Conservation (phyloP, 2,329 filamentous ascomycete species). For the Nothopassalora personata region DNA sequence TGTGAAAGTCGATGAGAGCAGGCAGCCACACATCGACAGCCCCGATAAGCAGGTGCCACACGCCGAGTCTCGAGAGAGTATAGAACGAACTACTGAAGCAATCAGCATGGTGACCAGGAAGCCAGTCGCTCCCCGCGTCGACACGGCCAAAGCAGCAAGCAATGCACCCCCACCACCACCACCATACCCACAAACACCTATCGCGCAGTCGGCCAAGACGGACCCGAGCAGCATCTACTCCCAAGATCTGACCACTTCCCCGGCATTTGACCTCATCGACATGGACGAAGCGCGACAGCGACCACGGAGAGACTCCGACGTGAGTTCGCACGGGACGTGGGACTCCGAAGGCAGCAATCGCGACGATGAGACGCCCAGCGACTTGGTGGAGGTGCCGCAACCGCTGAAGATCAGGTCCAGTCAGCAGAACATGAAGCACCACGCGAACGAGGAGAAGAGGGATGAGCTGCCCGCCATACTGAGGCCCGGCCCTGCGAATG, state of each 20-base stretch:
- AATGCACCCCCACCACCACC: constrained; percentile 29
- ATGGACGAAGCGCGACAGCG: constrained; percentile 26
- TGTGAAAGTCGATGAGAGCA: constrained; percentile 4
- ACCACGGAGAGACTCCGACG: constrained; percentile 32
- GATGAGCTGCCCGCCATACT: constrained; percentile 26
- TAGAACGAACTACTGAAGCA: constrained; percentile 4
- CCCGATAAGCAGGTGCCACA: background rate
- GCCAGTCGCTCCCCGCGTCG: constrained; percentile 34
- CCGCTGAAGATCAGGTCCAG: constrained; percentile 26
- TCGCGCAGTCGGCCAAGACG: constrained; percentile 25
- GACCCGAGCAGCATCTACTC: constrained; percentile 28
- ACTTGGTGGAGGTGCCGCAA: constrained; percentile 24
- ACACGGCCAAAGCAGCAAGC: constrained; percentile 36
- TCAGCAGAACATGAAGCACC: constrained; percentile 18
- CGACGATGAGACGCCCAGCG: constrained; percentile 14
- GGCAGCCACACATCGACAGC: constrained; percentile 1
- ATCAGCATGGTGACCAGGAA: constrained; percentile 42
- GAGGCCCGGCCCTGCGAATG: constrained; percentile 23
- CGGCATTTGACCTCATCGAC: constrained; percentile 39
- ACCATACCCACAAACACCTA: constrained; percentile 43
- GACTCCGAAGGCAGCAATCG: constrained; percentile 25
- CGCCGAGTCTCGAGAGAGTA: background rate
- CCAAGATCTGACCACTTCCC: constrained; percentile 32
- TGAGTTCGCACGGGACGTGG: constrained; percentile 34
- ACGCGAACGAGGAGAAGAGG: constrained; percentile 13